Evolutionary conservation across 768 basidiomycete species (phyloP), one percentile per base, ranked within the genome.

Genomic region (Leccinum ochraceum): DNA sequence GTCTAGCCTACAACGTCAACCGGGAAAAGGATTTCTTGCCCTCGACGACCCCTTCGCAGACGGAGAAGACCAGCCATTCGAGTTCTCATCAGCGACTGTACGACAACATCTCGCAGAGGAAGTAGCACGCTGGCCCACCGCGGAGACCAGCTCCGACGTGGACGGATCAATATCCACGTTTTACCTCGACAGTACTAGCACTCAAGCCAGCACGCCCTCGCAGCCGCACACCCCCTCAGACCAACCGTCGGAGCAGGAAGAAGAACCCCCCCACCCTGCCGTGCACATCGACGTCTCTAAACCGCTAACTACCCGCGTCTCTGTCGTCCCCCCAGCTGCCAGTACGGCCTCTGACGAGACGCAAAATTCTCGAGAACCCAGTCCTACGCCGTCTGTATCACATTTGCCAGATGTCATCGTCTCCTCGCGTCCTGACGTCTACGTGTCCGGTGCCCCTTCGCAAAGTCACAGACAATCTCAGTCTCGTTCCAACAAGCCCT

Each of bases 31-130:
- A 44, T 69, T 3, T 63, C 73, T 81, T 56, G 74, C 80, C 63
- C 72, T 83, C 44, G 89, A 91, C 74, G 90, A 92, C 69, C 86
- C 87, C 14, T 92, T 92, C 73, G 80, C 81, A 1, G 85, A 86
- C 53, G 77, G 71, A 10, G 84, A 86, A 44, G 81, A 82, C 59
- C 64, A 76, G 8, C 68, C 73, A 2, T 78, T 81, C 69, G 78
- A 83, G 44, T 89, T 92, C 77, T 83, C 78, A 17, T 77, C 84
- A 3, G 82, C 82, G 49, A 77, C 79, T n/a, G 80, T 90, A 58
- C 84, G 88, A 34, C 75, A 81, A 57, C 88, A 89, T 58, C 71
- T 91, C 53, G 81, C 82, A 52, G 82, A 78, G 68, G 79, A 80
- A 62, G 42, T 72, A 79, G 65, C 75, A 73, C 78, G 73, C 77